Percentiles rank a stretch among this genome's conserved stretches.
These are phyloP conservation scores for Pulveroboletus ravenelii DNA, from an alignment of 768 basidiomycete genomes.

Conservation along the genomic window DNA sequence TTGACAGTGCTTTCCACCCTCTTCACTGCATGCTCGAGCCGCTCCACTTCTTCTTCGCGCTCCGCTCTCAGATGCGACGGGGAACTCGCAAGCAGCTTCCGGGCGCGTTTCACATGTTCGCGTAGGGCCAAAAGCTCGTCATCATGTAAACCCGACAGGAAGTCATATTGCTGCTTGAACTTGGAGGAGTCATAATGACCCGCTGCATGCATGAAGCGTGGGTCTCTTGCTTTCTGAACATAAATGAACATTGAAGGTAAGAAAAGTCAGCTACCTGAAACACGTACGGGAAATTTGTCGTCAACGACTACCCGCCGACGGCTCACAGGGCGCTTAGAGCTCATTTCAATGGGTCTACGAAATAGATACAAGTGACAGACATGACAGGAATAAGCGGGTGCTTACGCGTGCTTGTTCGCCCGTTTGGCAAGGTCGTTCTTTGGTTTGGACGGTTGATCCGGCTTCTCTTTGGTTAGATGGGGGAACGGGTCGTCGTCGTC, in stretches of 20 bases:
- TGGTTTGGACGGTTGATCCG: conserved; percentile 39
- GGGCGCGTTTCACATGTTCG: conserved; percentile 63
- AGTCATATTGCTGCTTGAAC: conserved; percentile 69
- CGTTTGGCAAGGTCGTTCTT: conserved; percentile 55
- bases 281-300: conserved; percentile 54
- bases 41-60: conserved; percentile 61
- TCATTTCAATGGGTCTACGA: conserved; percentile 70
- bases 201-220: conserved; percentile 72
- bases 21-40: conserved; percentile 71
- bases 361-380: background rate
- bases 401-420: conserved; percentile 83
- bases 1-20: conserved; percentile 75
- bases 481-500: conserved; percentile 11
- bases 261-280: conserved; percentile 2
- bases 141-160: conserved; percentile 62
- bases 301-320: conserved; percentile 69
- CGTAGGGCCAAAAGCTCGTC: conserved; percentile 62
- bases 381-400: conserved; percentile 11
- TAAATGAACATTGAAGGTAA: background rate
- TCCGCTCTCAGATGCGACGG: conserved; percentile 56
- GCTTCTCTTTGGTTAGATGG: conserved; percentile 29
- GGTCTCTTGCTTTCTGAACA: conserved; percentile 73
- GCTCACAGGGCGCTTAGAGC: conserved; percentile 81
- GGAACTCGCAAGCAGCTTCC: conserved; percentile 56
- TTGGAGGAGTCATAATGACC: conserved; percentile 62